Percentiles rank a stretch among this genome's conserved stretches.
Conservation (phyloP, 305 asterid genomes). For the Solanum hybrid region DNA sequence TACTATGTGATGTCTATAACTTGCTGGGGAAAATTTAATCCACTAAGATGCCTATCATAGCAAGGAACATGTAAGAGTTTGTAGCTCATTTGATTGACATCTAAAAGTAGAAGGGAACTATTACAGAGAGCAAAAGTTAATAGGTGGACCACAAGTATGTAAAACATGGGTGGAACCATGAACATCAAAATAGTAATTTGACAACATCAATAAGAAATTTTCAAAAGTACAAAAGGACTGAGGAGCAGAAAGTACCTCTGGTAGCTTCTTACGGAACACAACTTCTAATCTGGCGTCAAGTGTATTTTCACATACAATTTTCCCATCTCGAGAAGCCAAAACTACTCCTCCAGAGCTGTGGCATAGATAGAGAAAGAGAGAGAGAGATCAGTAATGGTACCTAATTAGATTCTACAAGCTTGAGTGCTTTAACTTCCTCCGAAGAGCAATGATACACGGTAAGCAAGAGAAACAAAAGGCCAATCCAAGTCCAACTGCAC, state of each 20-base stretch:
- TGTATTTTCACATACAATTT: constrained; percentile 86
- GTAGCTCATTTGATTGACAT: not conserved
- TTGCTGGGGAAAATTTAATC: not conserved
- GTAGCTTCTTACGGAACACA: constrained; percentile 75
- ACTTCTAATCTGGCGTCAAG: constrained; percentile 90
- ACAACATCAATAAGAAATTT: not conserved
- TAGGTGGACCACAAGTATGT: not conserved
- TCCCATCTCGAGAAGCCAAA: constrained; percentile 91
- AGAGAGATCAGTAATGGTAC: not conserved
- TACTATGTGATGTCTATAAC: not conserved
- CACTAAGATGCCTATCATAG: not conserved
- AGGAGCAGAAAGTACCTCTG: constrained; percentile 49
- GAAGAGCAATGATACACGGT: not conserved
- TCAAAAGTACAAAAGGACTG: not conserved
- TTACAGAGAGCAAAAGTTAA: not conserved
- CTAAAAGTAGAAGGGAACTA: not conserved
- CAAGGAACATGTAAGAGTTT: not conserved
- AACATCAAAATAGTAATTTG: not conserved
- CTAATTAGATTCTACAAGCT: not conserved
- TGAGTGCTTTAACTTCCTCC: not conserved
- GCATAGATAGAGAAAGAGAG: not conserved
- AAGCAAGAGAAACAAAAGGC: not conserved
- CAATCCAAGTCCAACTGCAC: not conserved
- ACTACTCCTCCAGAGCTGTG: constrained; percentile 60
- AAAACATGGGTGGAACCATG: not conserved